phyloP scores from a whole-genome alignment of 352 stramenopile genomes.

The Halophytophthora batemanensis region DNA sequence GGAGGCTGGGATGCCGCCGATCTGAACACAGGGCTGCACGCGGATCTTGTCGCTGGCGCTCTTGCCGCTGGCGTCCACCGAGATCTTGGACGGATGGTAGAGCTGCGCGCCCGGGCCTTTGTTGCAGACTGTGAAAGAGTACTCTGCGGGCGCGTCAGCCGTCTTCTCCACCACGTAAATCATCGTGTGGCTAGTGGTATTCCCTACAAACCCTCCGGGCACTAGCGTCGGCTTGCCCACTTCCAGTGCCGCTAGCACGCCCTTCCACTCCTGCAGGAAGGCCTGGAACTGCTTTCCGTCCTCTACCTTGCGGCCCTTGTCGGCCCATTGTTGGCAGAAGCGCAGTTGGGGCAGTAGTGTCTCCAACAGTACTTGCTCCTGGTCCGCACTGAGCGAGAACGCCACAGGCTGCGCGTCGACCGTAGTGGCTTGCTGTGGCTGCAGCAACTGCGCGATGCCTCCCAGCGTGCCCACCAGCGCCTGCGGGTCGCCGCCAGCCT shows the following conservation, averaged over 20 bases:
- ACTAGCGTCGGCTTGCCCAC: conserved; percentile 50
- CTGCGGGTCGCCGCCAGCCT: conserved; percentile 68
- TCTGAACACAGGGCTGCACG: conserved; percentile 72
- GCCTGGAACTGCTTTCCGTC: conserved; percentile 62
- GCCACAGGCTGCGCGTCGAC: conserved; percentile 28
- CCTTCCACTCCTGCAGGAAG: conserved; percentile 72
- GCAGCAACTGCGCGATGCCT: conserved; percentile 39
- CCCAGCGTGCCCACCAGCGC: conserved; percentile 51
- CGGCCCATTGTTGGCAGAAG: conserved; percentile 47
- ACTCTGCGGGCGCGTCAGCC: conserved; percentile 33
- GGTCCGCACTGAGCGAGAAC: conserved; percentile 48
- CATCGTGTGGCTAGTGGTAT: conserved; percentile 66
- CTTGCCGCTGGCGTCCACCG: no score
- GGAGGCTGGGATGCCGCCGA: conserved; percentile 47
- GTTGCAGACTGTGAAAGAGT: conserved; percentile 88
- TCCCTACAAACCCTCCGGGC: conserved; percentile 79
- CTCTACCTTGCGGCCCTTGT: conserved; percentile 54
- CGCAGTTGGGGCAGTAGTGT: conserved; percentile 52
- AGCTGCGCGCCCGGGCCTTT: conserved; percentile 81
- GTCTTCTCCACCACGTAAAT: conserved; percentile 84
- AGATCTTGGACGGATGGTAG: conserved; percentile 75
- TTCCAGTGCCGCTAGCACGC: conserved; percentile 41
- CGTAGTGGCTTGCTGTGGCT: conserved; percentile 12
- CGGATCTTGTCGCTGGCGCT: conserved; percentile 53
- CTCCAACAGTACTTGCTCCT: conserved; percentile 48